Conservation (phyloP, 257 asterid genomes). For the Voacanga thouarsii region DNA sequence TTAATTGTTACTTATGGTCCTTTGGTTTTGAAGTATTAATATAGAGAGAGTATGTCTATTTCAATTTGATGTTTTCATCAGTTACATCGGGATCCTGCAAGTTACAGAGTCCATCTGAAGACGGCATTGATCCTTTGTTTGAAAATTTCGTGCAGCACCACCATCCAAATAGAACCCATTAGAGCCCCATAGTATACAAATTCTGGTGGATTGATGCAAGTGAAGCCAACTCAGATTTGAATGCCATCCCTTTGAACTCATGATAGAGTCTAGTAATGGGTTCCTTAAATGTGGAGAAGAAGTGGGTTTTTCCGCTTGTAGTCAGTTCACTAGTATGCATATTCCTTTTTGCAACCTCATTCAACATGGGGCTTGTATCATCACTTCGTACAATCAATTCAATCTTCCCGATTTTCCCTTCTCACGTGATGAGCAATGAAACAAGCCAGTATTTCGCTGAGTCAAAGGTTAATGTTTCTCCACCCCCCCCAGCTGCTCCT, state of each 20-base stretch:
- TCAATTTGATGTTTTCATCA: constrained; percentile 13
- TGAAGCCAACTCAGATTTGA: constrained; percentile 22
- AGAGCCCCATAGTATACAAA: constrained; percentile 14
- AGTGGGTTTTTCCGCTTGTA: constrained; percentile 72
- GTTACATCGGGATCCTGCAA: constrained; percentile 19
- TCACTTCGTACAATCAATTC: constrained; percentile 56
- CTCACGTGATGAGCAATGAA: constrained; percentile 34
- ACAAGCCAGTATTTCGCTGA: constrained; percentile 44
- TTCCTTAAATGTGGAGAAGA: constrained; percentile 58
- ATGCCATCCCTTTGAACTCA: constrained; percentile 21
- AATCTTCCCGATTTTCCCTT: constrained; percentile 49
- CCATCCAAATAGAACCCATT: constrained; percentile 18
- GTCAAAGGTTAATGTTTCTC: constrained; percentile 33
- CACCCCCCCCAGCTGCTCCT: constrained; percentile 52
- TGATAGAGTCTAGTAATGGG: constrained; percentile 59
- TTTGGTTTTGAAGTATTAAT: constrained; percentile 10
- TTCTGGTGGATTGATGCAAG: constrained; percentile 20
- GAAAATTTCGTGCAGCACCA: constrained; percentile 27
- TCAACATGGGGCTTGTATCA: constrained; percentile 64
- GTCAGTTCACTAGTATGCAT: constrained; percentile 53
- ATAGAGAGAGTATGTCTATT: constrained; percentile 21
- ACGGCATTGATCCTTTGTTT: constrained; percentile 30
- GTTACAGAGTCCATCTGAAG: constrained; percentile 26
- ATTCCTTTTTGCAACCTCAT: constrained; percentile 62
- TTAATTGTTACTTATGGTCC: constrained; percentile 17